Evolutionary conservation across 371 early-diverging fungal genomes (phyloP), one percentile per base, ranked within the genome.

Genomic region (Mortierella sp.): DNA sequence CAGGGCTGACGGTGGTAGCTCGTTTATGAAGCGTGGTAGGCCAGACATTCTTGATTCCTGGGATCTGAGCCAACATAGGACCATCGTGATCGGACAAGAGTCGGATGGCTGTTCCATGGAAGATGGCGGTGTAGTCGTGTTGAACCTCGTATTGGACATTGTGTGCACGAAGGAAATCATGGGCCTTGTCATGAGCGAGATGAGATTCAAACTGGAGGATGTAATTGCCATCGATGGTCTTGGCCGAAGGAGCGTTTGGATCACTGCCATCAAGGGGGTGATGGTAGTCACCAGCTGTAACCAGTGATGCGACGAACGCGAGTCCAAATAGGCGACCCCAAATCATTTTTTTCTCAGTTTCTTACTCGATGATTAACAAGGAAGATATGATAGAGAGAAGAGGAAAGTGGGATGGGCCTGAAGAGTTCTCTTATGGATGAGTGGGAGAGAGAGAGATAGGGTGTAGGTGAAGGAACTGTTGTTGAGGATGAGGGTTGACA

Each of bases 1-100:
- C 60, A 7, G 18, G n/a, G 44, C 18, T 30, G 60, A 29, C n/a
- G n/a, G 7, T 23, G 37, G 37, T 64, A 12, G 74, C 68, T 28
- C 59, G 25, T 4, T 59, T 25, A 46, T 57, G 46, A 5, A 44
- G 23, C 25, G 28, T 52, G 43, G 72, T 61, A 37, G 68, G 77
- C 77, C 77, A 77, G 62, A 77, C 68, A 25, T 62, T 60, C 73
- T 77, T 77, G 60, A 77, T 65, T 3, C 72, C 77, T 4, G 68
- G 62, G 21, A 77, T 18, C 25, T 46, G 14, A 29, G 77, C 72
- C 30, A 74, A 14, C 28, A 26, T 55, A 15, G 57, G 53, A 43
- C 74, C 74, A 19, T 50, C 43, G 57, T 74, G 74, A 21, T 45
- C 23, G 2, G 59, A 59, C 19, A 12, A 43, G 59, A 59, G 21